Conservation (phyloP, 352 stramenopile species). For the Phytophthora pinifolia region DNA sequence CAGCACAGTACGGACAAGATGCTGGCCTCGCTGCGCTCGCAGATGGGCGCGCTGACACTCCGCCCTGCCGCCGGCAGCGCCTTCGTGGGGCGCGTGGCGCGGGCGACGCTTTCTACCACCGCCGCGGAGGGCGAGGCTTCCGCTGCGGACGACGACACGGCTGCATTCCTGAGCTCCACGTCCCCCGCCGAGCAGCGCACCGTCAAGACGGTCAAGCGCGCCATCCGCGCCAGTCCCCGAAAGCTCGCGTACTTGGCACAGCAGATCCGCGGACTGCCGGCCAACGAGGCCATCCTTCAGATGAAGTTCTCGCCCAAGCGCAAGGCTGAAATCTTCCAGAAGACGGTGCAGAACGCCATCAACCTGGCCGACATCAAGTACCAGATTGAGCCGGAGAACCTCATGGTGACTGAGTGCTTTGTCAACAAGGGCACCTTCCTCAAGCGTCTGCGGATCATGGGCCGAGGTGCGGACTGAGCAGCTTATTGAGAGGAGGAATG, state of each 20-base stretch:
- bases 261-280: conserved; percentile 77
- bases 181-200: conserved; percentile 49
- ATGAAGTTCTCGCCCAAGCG: conserved; percentile 90
- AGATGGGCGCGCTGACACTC: conserved; percentile 62
- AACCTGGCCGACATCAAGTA: conserved; percentile 90
- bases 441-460: conserved; percentile 86
- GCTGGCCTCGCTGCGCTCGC: conserved; percentile 60
- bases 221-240: conserved; percentile 77
- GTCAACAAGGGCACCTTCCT: conserved; percentile 85
- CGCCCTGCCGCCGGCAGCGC: conserved; percentile 36
- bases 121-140: conserved; percentile 21
- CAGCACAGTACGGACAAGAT: conserved; percentile 35
- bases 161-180: conserved; percentile 64
- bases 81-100: conserved; percentile 24
- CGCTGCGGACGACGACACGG: conserved; percentile 44
- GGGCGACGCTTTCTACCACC: conserved; percentile 44
- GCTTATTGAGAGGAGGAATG: background rate
- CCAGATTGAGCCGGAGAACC: conserved; percentile 84
- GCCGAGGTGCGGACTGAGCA: conserved; percentile 47
- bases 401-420: conserved; percentile 84
- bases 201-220: conserved; percentile 83
- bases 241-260: conserved; percentile 84
- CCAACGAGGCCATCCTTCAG: conserved; percentile 77
- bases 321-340: conserved; percentile 79
- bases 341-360: conserved; percentile 87